These are phyloP conservation scores for Leccinum aurantiacum DNA, from an alignment of 768 basidiomycete genomes.

Conservation along the genomic window DNA sequence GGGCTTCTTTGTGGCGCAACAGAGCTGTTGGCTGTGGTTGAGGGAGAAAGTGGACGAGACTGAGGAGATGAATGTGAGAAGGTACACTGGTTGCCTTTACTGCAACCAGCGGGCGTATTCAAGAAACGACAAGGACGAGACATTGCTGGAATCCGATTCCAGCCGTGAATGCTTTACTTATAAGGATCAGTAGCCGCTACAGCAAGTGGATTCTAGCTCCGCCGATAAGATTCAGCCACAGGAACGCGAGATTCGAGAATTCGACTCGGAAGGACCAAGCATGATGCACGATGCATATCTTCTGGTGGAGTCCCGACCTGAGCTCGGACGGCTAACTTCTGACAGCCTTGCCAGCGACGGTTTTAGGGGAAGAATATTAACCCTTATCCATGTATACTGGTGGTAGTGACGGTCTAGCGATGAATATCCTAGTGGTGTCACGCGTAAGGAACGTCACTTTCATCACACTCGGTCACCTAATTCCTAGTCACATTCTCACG, in stretches of 20 bases:
- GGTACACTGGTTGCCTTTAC: conserved; percentile 39
- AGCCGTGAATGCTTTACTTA: neutral
- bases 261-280: neutral
- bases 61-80: conserved; percentile 31
- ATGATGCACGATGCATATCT: neutral
- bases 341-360: neutral
- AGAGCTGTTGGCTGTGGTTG: conserved; percentile 6
- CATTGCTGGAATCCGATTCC: conserved; percentile 9
- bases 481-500: too few species aligned
- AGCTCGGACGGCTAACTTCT: neutral
- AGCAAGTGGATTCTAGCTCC: neutral
- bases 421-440: too few species aligned
- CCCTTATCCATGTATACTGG: too few species aligned
- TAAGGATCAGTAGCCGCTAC: neutral
- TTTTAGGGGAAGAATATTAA: neutral
- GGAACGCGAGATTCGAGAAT: neutral
- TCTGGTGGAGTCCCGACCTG: neutral
- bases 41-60: conserved; percentile 4
- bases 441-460: too few species aligned
- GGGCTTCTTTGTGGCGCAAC: conserved; percentile 5
- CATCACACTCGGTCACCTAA: too few species aligned
- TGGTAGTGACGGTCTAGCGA: too few species aligned
- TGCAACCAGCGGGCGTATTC: conserved; percentile 46
- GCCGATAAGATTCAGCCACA: neutral
- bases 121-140: conserved; percentile 42